Percentiles rank a stretch among this genome's conserved stretches.
phyloP scores from a whole-genome alignment of 1,139 yeast species.

The Yamadazyma atmosphaerica region DNA sequence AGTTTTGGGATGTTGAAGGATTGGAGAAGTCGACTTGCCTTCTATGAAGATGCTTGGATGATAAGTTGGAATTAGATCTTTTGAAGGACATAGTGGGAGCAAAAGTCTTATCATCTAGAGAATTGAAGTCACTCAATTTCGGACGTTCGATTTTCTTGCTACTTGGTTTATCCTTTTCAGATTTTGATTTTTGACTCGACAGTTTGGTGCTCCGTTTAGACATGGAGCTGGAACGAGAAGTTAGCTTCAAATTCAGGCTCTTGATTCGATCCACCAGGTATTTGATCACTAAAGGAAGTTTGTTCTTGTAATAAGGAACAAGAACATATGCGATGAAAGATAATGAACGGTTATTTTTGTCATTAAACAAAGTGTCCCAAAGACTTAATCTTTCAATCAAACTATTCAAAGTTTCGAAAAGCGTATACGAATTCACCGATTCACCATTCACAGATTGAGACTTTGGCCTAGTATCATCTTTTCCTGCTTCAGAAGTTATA shows the following conservation, averaged over 20 bases:
- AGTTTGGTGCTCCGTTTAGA: not conserved
- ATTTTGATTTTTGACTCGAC: not conserved
- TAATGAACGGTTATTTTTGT: constrained; percentile 31
- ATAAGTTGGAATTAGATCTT: constrained; percentile 44
- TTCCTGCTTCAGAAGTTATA: constrained; percentile 5
- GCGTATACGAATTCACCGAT: not conserved
- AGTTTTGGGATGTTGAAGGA: constrained; percentile 7
- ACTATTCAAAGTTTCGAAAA: constrained; percentile 33
- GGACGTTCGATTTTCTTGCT: constrained; percentile 1
- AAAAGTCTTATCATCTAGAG: constrained; percentile 21
- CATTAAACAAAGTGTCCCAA: constrained; percentile 50
- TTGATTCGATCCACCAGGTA: constrained; percentile 51
- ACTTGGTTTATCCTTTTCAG: constrained; percentile 8
- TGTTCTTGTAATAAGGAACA: constrained; percentile 54
- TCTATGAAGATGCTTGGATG: constrained; percentile 42
- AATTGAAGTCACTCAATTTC: constrained; percentile 6
- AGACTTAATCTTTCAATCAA: constrained; percentile 55
- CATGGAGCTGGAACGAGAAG: constrained; percentile 3
- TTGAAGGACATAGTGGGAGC: constrained; percentile 35
- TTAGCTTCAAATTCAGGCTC: constrained; percentile 43
- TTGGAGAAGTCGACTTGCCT: constrained; percentile 46
- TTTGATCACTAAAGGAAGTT: constrained; percentile 47
- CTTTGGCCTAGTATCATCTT: not conserved
- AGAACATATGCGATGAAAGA: constrained; percentile 56
- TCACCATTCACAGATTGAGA: not conserved